Evolutionary conservation across 306 rosid genomes (phyloP).

Genomic region (Pyrus betulifolia): DNA sequence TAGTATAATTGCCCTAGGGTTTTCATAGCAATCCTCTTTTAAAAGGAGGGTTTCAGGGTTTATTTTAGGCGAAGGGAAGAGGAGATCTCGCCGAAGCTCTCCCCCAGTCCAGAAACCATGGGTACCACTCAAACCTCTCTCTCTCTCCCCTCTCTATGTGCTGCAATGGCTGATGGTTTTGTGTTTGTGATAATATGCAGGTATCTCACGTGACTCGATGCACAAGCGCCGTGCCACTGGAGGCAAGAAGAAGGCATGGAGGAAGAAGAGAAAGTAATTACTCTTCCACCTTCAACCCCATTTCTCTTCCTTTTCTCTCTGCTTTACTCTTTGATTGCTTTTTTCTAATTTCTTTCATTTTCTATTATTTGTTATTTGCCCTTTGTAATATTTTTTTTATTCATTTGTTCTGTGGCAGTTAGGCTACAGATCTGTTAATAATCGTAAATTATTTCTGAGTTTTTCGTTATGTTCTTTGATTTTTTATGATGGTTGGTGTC

Average conservation of each 20-base stretch:
- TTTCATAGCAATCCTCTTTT: not conserved
- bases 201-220: constrained; percentile 47
- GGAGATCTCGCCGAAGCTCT: not conserved
- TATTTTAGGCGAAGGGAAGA: not conserved
- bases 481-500: not conserved
- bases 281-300: not conserved
- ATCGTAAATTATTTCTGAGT: not conserved
- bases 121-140: not conserved
- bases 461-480: not conserved
- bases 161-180: not conserved
- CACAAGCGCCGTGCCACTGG: constrained; percentile 47
- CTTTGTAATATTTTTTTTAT: not conserved
- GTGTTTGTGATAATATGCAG: constrained; percentile 4
- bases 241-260: constrained; percentile 48
- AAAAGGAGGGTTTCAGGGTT: not conserved
- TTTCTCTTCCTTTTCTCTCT: not conserved
- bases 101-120: not conserved
- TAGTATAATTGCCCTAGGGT: not conserved
- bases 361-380: not conserved
- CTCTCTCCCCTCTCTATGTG: not conserved
- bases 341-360: not conserved
- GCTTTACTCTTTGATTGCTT: not conserved
- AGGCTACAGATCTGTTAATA: not conserved
- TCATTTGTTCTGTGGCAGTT: not conserved
- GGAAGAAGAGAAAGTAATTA: constrained; percentile 42